These are phyloP conservation scores for Saccharum hybrid DNA, from an alignment of 202 grass and related monocot genomes.

Conservation along the genomic window DNA sequence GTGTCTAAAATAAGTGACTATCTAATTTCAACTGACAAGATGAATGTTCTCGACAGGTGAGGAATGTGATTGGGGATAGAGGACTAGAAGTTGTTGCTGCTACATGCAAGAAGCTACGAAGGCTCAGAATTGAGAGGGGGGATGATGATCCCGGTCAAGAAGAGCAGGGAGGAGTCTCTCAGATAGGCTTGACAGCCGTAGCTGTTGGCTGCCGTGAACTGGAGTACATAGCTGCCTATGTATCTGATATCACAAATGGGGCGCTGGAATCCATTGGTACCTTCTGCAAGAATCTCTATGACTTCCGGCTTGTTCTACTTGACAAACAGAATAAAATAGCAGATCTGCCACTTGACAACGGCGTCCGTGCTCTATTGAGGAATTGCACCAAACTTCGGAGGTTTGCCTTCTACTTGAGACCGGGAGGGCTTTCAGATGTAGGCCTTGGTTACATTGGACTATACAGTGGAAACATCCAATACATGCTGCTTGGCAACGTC, in stretches of 20 bases:
- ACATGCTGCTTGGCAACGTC: conserved; percentile 81
- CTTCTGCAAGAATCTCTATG: conserved; percentile 75
- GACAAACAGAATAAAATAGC: conserved; percentile 59
- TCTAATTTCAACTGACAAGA: conserved; percentile 39
- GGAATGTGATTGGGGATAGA: conserved; percentile 86
- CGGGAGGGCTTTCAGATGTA: conserved; percentile 65
- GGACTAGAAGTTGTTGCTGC: conserved; percentile 67
- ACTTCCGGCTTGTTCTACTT: conserved; percentile 85
- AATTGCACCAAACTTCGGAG: conserved; percentile 76
- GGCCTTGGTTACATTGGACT: conserved; percentile 78
- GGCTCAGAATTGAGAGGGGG: conserved; percentile 84
- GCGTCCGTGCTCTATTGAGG: conserved; percentile 69
- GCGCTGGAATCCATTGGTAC: conserved; percentile 75
- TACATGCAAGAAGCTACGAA: conserved; percentile 80
- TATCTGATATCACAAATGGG: conserved; percentile 86
- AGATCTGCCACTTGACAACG: conserved; percentile 82
- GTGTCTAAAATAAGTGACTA: neutral
- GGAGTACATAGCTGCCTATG: conserved; percentile 85
- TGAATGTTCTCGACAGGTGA: conserved; percentile 50
- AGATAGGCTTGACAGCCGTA: conserved; percentile 65
- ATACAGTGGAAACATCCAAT: conserved; percentile 69
- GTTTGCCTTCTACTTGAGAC: conserved; percentile 82
- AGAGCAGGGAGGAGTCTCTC: conserved; percentile 75
- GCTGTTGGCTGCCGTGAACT: conserved; percentile 74
- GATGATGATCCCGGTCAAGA: conserved; percentile 81